Evolutionary conservation across 2,329 filamentous ascomycete species (phyloP), one percentile per base, ranked within the genome.

Genomic region (Fusarium poae): DNA sequence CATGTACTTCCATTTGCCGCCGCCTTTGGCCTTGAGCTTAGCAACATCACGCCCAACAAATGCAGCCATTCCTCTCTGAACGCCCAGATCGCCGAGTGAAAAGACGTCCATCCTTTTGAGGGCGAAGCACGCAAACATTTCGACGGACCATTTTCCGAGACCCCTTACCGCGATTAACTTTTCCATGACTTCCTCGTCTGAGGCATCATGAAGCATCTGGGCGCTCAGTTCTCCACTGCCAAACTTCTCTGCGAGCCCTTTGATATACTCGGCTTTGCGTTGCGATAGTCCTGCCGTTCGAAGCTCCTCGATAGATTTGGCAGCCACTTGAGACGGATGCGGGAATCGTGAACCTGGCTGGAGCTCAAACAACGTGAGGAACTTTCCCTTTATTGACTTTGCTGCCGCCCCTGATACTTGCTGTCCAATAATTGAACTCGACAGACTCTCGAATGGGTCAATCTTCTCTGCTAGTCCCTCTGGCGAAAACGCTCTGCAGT

Each of bases 1-100:
- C 94, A 98, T 97, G 79, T 98, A 99, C 83, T 98, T 98, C 91
- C 94, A 98, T 82, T 98, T 98, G 44, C 92, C 92, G 32, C 90
- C 90, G 32, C 90, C 90, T 27, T 89, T 89, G 35, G 82, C 83
- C 81, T 97, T 97, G 62, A 97, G 81, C 80, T 95, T 97, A 45
- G 84, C 88, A 23, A 98, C 89, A 77, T 98, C 93, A 62, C 88
- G 88, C 2, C 96, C 96, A 48, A 90, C 85, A 76, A 96, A 94
- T 0, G 92, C 90, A 2, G 96, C 96, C 90, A 97, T 97, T 12
- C 96, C 96, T 74, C 94, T 85, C 86, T 98, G 96, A 45, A 99
- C 93, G 6, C 96, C 96, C 65, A 99, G 81, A 80, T 99, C 95
- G 1, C 96, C 95, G 1, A 93, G 91, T 23, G 91, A 93, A 77